Base-by-base conservation (phyloP, 768 basidiomycete species). In the Calocybe gangraenosa region DNA sequence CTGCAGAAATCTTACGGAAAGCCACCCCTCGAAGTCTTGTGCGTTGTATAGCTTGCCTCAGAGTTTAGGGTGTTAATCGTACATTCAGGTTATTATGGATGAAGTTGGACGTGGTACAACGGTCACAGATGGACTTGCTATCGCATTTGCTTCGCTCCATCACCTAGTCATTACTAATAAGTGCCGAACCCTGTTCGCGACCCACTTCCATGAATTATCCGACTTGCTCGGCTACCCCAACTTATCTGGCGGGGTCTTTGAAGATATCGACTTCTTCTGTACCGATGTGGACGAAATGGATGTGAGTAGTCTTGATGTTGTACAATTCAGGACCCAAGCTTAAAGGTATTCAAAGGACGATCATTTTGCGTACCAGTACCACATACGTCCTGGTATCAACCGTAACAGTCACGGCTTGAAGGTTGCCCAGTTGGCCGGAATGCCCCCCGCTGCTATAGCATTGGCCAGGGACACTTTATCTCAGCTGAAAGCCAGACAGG, bases 21-120 rank as follows among this genome's bases (percentile, higher is more conserved):
- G 93, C 96, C 2, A 96, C 93, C 7, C 65, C 78, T 2, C 77
- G 71, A 45, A 96, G 93, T 50, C 71, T 99, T 44, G 94, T 92
- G 55, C 51, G 82, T 10, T 30, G 17, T 21, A 41, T 30, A 11
- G n/a, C 35, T 18, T 10, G 31, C 11, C 3, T 22, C 34, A 40
- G 17, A 2, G 18, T 17, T 17, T 20, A 21, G 23, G 20, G 18
- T 25, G 20, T 15, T 15, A 45, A 56, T 42, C 3, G 43, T 47
- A 23, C 31, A 28, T 9, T 13, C 54, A 93, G 91, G 87, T 98
- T n/a, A 94, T 99, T 51, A 94, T 99, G 91, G 95, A 99, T 60
- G 95, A 99, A 69, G 93, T 99, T n/a, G 95, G 95, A 5, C 71
- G 95, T 54, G 95, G 95, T 25, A 98, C 95, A 4, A 93, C 93